Evolutionary conservation across 2,329 filamentous ascomycete species (phyloP).

Genomic region (Fusarium anguioides): DNA sequence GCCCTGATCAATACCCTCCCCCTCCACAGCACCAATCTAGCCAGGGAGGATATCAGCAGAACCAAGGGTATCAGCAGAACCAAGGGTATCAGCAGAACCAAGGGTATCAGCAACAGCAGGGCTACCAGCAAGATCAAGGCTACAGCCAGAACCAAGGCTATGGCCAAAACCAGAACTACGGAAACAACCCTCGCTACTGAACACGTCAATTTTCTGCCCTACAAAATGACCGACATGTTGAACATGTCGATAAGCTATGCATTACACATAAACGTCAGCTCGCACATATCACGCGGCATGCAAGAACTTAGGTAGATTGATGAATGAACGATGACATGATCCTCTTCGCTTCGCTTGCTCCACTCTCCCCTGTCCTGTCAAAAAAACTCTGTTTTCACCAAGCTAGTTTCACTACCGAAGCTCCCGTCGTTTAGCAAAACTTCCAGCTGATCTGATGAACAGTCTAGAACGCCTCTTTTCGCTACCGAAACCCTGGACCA

Average conservation of each 20-base stretch:
- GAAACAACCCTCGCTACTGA: slow-evolving; percentile 10
- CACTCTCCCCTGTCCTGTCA: not conserved
- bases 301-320: slow-evolving; percentile 1
- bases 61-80: slow-evolving; percentile 18
- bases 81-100: slow-evolving; percentile 28
- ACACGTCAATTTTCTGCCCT: not conserved
- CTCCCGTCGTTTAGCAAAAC: not conserved
- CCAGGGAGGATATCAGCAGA: slow-evolving; percentile 41
- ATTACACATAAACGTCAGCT: not conserved
- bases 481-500: slow-evolving; percentile 1
- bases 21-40: slow-evolving; percentile 16
- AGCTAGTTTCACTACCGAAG: not conserved
- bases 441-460: not conserved
- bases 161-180: slow-evolving; percentile 29
- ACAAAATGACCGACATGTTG: not conserved
- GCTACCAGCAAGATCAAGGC: slow-evolving; percentile 10
- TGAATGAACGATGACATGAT: slow-evolving; percentile 1
- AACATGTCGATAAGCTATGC: not conserved
- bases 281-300: not conserved
- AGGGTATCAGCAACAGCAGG: slow-evolving; percentile 11
- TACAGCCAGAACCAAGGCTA: slow-evolving; percentile 23
- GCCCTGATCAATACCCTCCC: slow-evolving; percentile 37
- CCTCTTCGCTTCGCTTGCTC: too few species aligned
- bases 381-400: not conserved
- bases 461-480: not conserved